These are phyloP conservation scores for Solidago caesia DNA, from an alignment of 129 eudicot species.

Conservation along the genomic window DNA sequence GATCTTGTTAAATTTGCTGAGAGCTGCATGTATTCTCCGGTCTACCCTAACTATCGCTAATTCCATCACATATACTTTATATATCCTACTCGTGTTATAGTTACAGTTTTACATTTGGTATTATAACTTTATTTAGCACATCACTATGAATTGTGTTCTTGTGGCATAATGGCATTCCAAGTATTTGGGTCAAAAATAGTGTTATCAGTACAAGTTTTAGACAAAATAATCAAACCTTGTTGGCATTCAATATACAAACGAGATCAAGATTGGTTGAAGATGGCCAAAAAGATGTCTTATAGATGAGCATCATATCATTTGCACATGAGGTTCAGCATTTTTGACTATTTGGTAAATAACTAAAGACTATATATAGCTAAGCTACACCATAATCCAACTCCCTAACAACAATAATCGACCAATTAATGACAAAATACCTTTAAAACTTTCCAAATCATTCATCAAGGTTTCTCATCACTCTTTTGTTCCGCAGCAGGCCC, in stretches of 20 bases:
- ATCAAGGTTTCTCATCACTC: constrained; percentile 33
- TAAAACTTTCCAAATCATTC: constrained; percentile 9
- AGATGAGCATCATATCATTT: constrained; percentile 11
- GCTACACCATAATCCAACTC: constrained; percentile 34
- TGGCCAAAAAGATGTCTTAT: constrained; percentile 23
- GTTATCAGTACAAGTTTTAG: background rate
- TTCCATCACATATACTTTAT: constrained; percentile 5
- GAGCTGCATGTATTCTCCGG: constrained; percentile 92
- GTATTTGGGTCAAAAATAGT: constrained; percentile 25
- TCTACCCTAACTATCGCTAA: constrained; percentile 63
- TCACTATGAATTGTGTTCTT: background rate
- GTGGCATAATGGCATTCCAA: constrained; percentile 21
- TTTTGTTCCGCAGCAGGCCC: constrained; percentile 24
- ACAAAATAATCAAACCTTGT: constrained; percentile 8
- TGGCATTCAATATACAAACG: constrained; percentile 12
- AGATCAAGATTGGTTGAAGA: constrained; percentile 21
- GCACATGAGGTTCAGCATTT: constrained; percentile 1
- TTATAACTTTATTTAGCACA: background rate
- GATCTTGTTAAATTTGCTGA: constrained; percentile 75
- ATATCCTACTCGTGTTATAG: background rate
- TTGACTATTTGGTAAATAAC: background rate
- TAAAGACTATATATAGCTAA: constrained; percentile 12
- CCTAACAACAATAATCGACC: constrained; percentile 31
- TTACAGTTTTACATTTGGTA: constrained; percentile 1
- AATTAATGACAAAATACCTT: constrained; percentile 24